Evolutionary conservation across 768 basidiomycete genomes (phyloP).

Genomic region (Mrakia blollopis): DNA sequence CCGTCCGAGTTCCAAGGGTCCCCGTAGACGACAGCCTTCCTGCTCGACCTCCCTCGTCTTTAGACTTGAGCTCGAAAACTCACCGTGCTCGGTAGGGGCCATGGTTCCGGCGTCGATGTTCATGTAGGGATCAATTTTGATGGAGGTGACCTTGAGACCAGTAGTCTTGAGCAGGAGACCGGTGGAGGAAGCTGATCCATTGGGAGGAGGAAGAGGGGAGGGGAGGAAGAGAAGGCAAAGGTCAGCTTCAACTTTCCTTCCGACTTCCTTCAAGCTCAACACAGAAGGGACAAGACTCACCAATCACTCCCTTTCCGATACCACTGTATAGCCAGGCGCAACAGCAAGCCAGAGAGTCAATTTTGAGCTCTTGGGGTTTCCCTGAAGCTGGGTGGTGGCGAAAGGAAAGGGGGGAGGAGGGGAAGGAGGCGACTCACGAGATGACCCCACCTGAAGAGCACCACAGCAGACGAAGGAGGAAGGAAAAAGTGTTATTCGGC

Average conservation of each 20-base stretch:
- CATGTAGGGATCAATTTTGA: slow-evolving; percentile 99
- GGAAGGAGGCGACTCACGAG: slow-evolving; percentile 45
- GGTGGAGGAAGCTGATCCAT: slow-evolving; percentile 77
- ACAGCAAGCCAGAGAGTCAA: not conserved
- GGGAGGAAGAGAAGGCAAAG: slow-evolving; percentile 1
- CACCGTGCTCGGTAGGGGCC: slow-evolving; percentile 96
- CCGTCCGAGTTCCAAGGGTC: too few species aligned
- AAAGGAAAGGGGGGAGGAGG: not conserved
- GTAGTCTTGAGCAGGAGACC: slow-evolving; percentile 90
- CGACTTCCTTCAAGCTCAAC: not conserved
- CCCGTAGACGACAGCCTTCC: too few species aligned
- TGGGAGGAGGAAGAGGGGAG: slow-evolving; percentile 17
- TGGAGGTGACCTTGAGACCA: slow-evolving; percentile 93
- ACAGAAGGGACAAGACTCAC: slow-evolving; percentile 49
- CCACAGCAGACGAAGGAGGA: not conserved
- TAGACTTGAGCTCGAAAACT: slow-evolving; percentile 40
- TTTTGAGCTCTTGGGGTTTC: not conserved
- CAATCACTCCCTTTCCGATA: slow-evolving; percentile 98
- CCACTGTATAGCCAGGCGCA: slow-evolving; percentile 55
- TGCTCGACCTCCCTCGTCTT: too few species aligned
- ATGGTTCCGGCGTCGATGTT: slow-evolving; percentile 99
- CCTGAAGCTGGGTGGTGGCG: not conserved
- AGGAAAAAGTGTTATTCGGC: not conserved
- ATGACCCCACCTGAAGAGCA: slow-evolving; percentile 64
- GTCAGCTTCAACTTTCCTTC: slow-evolving; percentile 1